Evolutionary conservation across 176 grass and related monocot species (phyloP).

Genomic region (Rhynchospora breviuscula): DNA sequence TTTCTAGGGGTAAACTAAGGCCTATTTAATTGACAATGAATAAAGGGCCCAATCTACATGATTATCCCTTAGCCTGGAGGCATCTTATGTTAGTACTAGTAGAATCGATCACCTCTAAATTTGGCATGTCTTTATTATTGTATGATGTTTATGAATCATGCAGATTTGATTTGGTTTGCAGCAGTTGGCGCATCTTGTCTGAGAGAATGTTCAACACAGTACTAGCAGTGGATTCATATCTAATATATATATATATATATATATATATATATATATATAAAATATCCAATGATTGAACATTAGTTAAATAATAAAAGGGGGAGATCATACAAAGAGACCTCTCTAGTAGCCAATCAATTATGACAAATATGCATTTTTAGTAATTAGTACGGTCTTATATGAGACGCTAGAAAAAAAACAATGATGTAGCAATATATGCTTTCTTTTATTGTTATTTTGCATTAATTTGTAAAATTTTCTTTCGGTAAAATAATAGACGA

Average conservation of each 20-base stretch:
- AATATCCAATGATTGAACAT: not conserved
- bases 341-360: not conserved
- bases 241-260: not conserved
- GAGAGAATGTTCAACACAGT: constrained; percentile 13
- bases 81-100: not conserved
- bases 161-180: not conserved
- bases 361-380: too few species aligned
- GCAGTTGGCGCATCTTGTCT: not conserved
- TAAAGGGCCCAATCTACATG: not conserved
- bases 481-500: too few species aligned
- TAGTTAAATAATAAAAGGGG: not conserved
- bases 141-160: too few species aligned
- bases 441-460: too few species aligned
- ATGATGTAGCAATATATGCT: too few species aligned
- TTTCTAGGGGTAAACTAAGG: not conserved
- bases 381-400: too few species aligned
- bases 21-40: not conserved
- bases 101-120: not conserved
- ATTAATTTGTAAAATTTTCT: too few species aligned
- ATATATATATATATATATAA: not conserved
- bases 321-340: not conserved
- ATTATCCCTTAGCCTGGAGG: not conserved
- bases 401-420: too few species aligned
- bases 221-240: not conserved
- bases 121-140: not conserved